phyloP scores from a whole-genome alignment of 164 flowering plant genomes.

The Nymphaea thermarum region DNA sequence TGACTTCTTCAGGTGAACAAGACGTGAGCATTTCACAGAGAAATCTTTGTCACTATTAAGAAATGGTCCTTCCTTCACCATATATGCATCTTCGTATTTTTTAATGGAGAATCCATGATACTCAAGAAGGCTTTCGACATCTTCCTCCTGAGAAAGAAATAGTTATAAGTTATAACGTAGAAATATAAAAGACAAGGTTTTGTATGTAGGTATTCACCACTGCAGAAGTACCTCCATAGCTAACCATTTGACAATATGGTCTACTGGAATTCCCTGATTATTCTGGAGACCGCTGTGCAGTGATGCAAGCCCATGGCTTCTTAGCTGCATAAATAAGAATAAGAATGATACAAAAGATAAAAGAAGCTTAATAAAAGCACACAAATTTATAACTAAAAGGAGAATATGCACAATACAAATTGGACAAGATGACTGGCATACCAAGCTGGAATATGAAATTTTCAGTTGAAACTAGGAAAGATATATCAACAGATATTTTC shows the following conservation, averaged over 20 bases:
- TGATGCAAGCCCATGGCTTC: conserved; percentile 95
- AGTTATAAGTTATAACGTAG: conserved; percentile 1
- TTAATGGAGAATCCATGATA: conserved; percentile 77
- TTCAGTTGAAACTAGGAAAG: not conserved
- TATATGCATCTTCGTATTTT: conserved; percentile 75
- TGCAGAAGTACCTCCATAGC: conserved; percentile 67
- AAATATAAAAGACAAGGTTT: not conserved
- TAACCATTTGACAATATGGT: conserved; percentile 65
- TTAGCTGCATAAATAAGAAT: conserved; percentile 47
- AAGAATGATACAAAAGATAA: no score
- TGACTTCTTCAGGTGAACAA: conserved; percentile 73
- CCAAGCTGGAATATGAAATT: not conserved
- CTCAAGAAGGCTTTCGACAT: conserved; percentile 54
- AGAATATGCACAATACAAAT: not conserved
- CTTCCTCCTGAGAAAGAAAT: conserved; percentile 52
- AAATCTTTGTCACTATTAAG: conserved; percentile 52
- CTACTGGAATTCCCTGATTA: conserved; percentile 82
- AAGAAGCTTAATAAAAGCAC: not conserved
- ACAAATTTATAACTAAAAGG: no score
- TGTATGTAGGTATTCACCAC: not conserved
- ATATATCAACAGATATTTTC: no score
- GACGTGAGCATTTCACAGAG: conserved; percentile 61
- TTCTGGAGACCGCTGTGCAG: conserved; percentile 74
- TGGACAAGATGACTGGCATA: not conserved
- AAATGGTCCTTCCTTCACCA: conserved; percentile 87